Base-by-base conservation (phyloP, 352 stramenopile genomes). In the Bremia lactucae region DNA sequence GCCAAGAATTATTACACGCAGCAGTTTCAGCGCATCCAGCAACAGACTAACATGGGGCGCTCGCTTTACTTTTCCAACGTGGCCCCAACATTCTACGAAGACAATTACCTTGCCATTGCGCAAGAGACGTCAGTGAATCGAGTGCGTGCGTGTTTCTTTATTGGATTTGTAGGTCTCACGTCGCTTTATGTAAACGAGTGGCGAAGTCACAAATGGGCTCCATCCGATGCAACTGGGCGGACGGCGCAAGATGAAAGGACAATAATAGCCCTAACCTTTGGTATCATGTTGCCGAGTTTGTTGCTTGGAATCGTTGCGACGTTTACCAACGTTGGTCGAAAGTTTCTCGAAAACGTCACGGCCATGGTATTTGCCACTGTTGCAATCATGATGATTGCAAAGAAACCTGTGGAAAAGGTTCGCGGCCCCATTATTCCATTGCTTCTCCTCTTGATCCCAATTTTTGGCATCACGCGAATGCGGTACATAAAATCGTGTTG, bases 381-480 rank as follows among this genome's bases (percentile, higher is more conserved):
- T 18, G 64, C 68, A 1, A 46, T 37, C n/a, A 49, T 62, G 23
- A 83, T 88, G 71, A 84, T 88, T 46, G 67, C 67, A 42, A 86
- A 88, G 61, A 88, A 88, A 49, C 72, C 73, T 4, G 57, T 88
- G 15, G 70, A 84, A 26, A 80, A 84, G 24, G 55, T 57, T 26
- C 79, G 67, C 29, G 73, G 72, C 1, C 72, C 76, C 10, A 52
- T 88, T 2, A 81, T 88, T 19, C 76, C 76, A 31, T 52, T 88
- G 53, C 54, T 88, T n/a, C 82, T 88, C 36, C 43, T 88, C 20
- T 43, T 88, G n/a, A 85, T 88, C 15, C 76, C 76, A 23, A 81
- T 88, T 47, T 88, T 84, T 35, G 76, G 76, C n/a, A 88, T 88
- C 52, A 88, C 76, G 20, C 48, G 76, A 36, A 88, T 88, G 76